phyloP scores from a whole-genome alignment of 305 asterid species.

The Fraxinus dipetala region DNA sequence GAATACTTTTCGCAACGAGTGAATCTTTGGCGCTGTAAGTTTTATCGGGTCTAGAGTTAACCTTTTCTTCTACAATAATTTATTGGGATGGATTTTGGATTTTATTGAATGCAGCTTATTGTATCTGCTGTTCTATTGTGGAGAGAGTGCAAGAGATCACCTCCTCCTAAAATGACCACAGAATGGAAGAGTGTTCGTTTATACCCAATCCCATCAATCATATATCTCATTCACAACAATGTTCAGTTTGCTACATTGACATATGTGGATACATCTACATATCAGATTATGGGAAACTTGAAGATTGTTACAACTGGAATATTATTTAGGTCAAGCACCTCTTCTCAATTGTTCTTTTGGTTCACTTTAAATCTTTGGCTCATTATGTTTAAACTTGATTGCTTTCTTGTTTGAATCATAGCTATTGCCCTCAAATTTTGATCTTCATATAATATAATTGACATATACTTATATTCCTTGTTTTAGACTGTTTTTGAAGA shows the following conservation, averaged over 20 bases:
- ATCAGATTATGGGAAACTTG: constrained; percentile 93
- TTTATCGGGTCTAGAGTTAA: not conserved
- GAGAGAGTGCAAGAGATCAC: constrained; percentile 61
- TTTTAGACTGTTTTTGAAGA: constrained; percentile 92
- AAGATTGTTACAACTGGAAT: constrained; percentile 93
- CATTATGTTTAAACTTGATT: not conserved
- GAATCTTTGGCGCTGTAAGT: not conserved
- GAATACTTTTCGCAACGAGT: not conserved
- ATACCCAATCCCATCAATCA: constrained; percentile 83
- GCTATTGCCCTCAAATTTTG: constrained; percentile 20
- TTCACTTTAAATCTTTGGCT: constrained; percentile 13
- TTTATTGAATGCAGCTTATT: constrained; percentile 61
- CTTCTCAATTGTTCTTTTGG: constrained; percentile 11
- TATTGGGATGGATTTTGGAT: constrained; percentile 8
- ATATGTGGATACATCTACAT: constrained; percentile 88
- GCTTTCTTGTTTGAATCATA: not conserved
- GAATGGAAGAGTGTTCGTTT: constrained; percentile 77
- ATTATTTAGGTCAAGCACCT: constrained; percentile 63
- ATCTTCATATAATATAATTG: constrained; percentile 31
- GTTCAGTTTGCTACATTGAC: constrained; percentile 97
- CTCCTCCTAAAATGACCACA: constrained; percentile 84
- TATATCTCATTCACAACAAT: constrained; percentile 94
- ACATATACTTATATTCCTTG: constrained; percentile 28
- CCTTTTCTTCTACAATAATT: not conserved
- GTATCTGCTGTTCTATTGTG: constrained; percentile 77